phyloP scores from a whole-genome alignment of 768 basidiomycete genomes.

The Tulasnella sp. region DNA sequence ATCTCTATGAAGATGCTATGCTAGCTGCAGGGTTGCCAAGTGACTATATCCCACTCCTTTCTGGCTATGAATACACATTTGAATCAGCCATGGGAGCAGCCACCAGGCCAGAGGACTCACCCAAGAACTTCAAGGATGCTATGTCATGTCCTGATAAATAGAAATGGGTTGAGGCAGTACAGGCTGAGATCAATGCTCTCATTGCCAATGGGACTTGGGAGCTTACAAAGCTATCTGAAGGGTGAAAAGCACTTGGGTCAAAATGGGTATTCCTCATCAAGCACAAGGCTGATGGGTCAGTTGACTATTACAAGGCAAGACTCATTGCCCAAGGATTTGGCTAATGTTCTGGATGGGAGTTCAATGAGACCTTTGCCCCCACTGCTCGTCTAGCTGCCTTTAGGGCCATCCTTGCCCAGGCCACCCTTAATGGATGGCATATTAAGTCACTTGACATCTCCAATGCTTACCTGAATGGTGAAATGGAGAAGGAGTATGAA shows the following conservation, averaged over 20 bases:
- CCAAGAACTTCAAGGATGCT: not conserved
- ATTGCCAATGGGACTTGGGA: conserved; percentile 20
- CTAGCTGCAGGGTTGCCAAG: not conserved
- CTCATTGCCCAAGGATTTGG: conserved; percentile 24
- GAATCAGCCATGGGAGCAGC: not conserved
- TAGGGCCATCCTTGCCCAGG: conserved; percentile 2
- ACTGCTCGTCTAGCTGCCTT: not conserved
- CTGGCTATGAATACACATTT: not conserved
- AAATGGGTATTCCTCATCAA: conserved; percentile 29
- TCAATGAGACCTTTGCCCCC: conserved; percentile 30
- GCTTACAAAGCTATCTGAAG: conserved; percentile 20
- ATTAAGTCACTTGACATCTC: conserved; percentile 13
- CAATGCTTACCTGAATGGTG: conserved; percentile 22
- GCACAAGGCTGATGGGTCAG: conserved; percentile 21
- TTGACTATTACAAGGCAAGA: conserved; percentile 23
- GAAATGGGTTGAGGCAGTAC: not conserved
- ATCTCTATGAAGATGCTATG: not conserved
- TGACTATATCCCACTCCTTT: too few species aligned
- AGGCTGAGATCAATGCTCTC: not conserved
- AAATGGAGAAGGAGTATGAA: conserved; percentile 9
- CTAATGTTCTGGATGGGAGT: conserved; percentile 23
- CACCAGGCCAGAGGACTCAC: not conserved
- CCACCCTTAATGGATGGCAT: not conserved
- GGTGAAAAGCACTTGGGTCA: conserved; percentile 22
- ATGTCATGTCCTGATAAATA: not conserved